Evolutionary conservation across 1,284 basidiomycete species (phyloP).

Genomic region (Pyrrhoderma lamaoense): DNA sequence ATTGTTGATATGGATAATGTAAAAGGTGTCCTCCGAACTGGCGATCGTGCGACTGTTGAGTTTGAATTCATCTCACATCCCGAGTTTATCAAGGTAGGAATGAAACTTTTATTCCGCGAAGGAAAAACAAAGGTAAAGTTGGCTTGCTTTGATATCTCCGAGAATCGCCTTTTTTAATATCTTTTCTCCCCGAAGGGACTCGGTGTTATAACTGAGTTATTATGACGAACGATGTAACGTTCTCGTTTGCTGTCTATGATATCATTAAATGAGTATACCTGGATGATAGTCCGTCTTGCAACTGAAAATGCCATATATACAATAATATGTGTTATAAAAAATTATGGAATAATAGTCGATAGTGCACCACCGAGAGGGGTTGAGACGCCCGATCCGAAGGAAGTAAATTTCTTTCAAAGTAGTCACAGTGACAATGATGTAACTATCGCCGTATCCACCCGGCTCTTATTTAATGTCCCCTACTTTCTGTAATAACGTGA

Average conservation of each 20-base stretch:
- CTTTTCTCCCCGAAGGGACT: slow-evolving; percentile 28
- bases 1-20: slow-evolving; percentile 87
- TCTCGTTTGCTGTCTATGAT: no score
- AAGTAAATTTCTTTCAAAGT: no score
- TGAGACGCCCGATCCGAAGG: no score
- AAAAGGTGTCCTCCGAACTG: slow-evolving; percentile 80
- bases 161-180: background rate
- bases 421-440: no score
- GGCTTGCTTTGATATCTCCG: background rate
- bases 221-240: slow-evolving; percentile 22
- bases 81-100: slow-evolving; percentile 87
- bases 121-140: slow-evolving; percentile 79
- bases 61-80: slow-evolving; percentile 90
- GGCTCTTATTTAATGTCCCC: no score
- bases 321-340: no score
- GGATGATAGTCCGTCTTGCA: no score
- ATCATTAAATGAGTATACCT: no score
- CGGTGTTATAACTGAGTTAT: slow-evolving; percentile 35
- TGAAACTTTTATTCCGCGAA: slow-evolving; percentile 87
- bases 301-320: no score
- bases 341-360: no score
- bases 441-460: no score
- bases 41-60: slow-evolving; percentile 81
- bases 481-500: background rate
- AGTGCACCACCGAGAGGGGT: no score